Percentiles rank a stretch among this genome's conserved stretches.
Conservation (phyloP, 1,139 yeast species). For the Blastobotrys capitulatus region DNA sequence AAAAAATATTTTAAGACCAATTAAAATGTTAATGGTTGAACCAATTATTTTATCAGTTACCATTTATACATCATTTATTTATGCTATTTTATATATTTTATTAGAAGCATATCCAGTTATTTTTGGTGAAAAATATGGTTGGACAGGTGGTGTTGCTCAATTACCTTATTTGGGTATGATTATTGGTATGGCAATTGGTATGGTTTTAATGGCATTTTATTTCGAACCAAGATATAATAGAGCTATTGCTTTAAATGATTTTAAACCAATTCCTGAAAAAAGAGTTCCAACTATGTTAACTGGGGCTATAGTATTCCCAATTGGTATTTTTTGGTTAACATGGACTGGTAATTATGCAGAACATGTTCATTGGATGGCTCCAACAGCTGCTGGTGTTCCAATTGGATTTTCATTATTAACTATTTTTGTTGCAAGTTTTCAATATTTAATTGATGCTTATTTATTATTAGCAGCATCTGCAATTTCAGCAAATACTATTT, state of each 20-base stretch:
- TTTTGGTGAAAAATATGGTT: slow-evolving; percentile 52
- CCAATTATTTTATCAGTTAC: slow-evolving; percentile 68
- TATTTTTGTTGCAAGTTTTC: slow-evolving; percentile 71
- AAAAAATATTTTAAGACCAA: slow-evolving; percentile 66
- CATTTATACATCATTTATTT: slow-evolving; percentile 74
- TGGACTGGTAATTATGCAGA: slow-evolving; percentile 77
- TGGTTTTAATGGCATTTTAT: slow-evolving; percentile 26
- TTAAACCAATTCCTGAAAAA: slow-evolving; percentile 69
- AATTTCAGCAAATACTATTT: slow-evolving; percentile 78
- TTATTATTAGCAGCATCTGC: slow-evolving; percentile 83
- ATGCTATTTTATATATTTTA: slow-evolving; percentile 76
- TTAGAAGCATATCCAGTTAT: slow-evolving; percentile 77
- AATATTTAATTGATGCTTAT: slow-evolving; percentile 77
- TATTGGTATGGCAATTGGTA: slow-evolving; percentile 36
- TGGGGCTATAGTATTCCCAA: slow-evolving; percentile 64
- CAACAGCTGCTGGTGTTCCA: slow-evolving; percentile 65
- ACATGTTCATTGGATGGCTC: slow-evolving; percentile 77
- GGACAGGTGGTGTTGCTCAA: slow-evolving; percentile 48
- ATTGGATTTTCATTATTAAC: slow-evolving; percentile 72
- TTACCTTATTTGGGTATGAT: slow-evolving; percentile 40
- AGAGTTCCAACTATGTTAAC: slow-evolving; percentile 70
- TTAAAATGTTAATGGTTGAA: slow-evolving; percentile 61
- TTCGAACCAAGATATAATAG: slow-evolving; percentile 36
- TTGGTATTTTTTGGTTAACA: slow-evolving; percentile 78
- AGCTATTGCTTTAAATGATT: slow-evolving; percentile 44